Evolutionary conservation across 2,329 filamentous ascomycete genomes (phyloP), one percentile per base, ranked within the genome.

Genomic region (Aspergillus phoenicis): DNA sequence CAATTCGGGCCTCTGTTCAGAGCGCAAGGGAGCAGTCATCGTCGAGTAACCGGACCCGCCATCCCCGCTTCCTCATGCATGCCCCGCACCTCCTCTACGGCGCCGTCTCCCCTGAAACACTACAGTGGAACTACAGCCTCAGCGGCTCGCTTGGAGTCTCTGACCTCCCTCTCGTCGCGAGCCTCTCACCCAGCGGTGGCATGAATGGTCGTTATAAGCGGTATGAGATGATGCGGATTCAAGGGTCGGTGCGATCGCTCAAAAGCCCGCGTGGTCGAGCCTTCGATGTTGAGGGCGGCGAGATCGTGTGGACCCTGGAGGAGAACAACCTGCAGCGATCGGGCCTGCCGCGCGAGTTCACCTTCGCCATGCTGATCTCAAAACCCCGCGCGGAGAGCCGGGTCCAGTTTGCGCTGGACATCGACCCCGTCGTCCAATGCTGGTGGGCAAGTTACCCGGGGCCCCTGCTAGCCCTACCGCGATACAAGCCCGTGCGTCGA

Each of bases 211-310:
- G 73, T 17, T 82, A 81, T 66, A 77, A 77, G 43, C 70, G 80
- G 24, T 82, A 79, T 60, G 79, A 82, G 60, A 82, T 82, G 80
- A 81, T 82, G 78, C 75, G 77, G 53, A 81, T 82, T 26, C 80
- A 82, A 65, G 80, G 80, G 8, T 82, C 80, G 0, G 71, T 78
- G 8, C 77, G 80, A 11, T 79, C 78, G 1, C 61, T 77, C 30
- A 73, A 72, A 45, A 79, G 73, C 49, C 66, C 72, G 5, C 62
- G 68, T 5, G 77, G 75, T 13, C 68, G 64, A 4, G 65, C 73
- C 8, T 78, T 74, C 55, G 77, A 80, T 54, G 67, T 79, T 3
- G 78, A 81, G 52, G 77, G 80, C 48, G 79, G 74, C 2, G 77
- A 80, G 62, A 73, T 83, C 8, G 76, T 83, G 13, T 84, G 81